Conservation (phyloP, 2,329 filamentous ascomycete genomes). For the Bipolaris oryzae region DNA sequence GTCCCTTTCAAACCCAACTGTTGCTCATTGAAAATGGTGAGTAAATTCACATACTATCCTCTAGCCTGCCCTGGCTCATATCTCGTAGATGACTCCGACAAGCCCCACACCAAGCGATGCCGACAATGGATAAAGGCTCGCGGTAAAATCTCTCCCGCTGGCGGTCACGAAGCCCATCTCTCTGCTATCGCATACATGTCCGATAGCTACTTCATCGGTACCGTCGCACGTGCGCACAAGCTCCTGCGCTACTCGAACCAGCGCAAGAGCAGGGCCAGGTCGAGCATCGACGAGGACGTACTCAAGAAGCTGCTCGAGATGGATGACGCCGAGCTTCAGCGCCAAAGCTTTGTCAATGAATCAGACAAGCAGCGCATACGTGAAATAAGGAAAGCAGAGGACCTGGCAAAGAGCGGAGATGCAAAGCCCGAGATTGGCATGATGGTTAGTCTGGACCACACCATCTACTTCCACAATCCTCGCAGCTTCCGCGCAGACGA, state of each 20-base stretch:
- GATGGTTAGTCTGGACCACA: slow-evolving; percentile 82
- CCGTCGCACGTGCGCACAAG: slow-evolving; percentile 78
- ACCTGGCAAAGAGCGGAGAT: slow-evolving; percentile 53
- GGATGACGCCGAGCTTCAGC: slow-evolving; percentile 52
- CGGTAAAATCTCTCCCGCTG: slow-evolving; percentile 73
- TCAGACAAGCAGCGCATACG: slow-evolving; percentile 57
- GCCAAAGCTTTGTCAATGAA: slow-evolving; percentile 53
- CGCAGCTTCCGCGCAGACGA: slow-evolving; percentile 60
- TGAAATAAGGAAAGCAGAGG: slow-evolving; percentile 48
- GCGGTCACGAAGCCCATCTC: slow-evolving; percentile 80
- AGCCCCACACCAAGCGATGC: slow-evolving; percentile 70
- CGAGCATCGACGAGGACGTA: slow-evolving; percentile 51
- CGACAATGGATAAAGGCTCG: slow-evolving; percentile 73
- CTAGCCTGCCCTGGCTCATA: slow-evolving; percentile 21
- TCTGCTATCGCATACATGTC: slow-evolving; percentile 91
- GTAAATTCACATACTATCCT: not conserved
- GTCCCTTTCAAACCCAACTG: slow-evolving; percentile 64
- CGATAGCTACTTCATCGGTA: slow-evolving; percentile 92
- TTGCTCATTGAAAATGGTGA: slow-evolving; percentile 63
- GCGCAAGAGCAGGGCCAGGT: slow-evolving; percentile 44
- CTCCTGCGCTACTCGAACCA: slow-evolving; percentile 73
- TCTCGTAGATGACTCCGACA: slow-evolving; percentile 49
- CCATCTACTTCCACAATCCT: slow-evolving; percentile 62
- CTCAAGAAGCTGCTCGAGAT: slow-evolving; percentile 53
- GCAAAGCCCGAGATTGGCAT: slow-evolving; percentile 71